Evolutionary conservation across 1,284 basidiomycete species (phyloP), one percentile per base, ranked within the genome.

Genomic region (Clitocybe nebularis): DNA sequence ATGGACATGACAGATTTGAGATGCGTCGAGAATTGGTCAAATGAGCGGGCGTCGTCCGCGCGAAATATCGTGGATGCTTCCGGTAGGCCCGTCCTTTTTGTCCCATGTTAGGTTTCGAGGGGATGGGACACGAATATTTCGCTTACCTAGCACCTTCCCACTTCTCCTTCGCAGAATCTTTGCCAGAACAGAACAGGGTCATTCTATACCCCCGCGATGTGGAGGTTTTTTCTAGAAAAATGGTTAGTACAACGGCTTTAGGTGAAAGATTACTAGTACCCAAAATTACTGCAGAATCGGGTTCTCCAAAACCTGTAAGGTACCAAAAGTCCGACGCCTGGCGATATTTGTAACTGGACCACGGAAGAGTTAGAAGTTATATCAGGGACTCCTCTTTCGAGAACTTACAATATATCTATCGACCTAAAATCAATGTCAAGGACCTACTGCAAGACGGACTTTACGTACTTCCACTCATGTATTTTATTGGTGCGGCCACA

Each of bases 241-340:
- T 21, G 3, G 35, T 44, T 22, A 32, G 5, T 20, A 36, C n/a
- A 17, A 30, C 16, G 22, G 17, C 19, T 10, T n/a, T 14, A n/a
- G n/a, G n/a, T n/a, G n/a, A n/a, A n/a, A n/a, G n/a, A n/a, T n/a
- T n/a, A n/a, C n/a, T n/a, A 75, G 41, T 49, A 88, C 90, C 82
- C 26, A 96, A 68, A 23, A 98, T 73, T 19, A 97, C 70, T 0
- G 90, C 93, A 9, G 93, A 81, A 48, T 96, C 88, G 0, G 93
- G 90, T 62, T 98, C 95, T 48, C 93, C 82, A 57, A 96, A 96
- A 4, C 96, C 95, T 0, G 94, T 94, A 8, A 97, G 71, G 60
- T 97, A 97, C 84, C 84, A 90, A 61, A 95, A 93, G 64, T 95
- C 86, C 32, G 92, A 94, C 1, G 83, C 81, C 64, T 97, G 95